These are phyloP conservation scores for Penicillium silybi DNA, from an alignment of 495 filamentous ascomycete species.

Conservation along the genomic window DNA sequence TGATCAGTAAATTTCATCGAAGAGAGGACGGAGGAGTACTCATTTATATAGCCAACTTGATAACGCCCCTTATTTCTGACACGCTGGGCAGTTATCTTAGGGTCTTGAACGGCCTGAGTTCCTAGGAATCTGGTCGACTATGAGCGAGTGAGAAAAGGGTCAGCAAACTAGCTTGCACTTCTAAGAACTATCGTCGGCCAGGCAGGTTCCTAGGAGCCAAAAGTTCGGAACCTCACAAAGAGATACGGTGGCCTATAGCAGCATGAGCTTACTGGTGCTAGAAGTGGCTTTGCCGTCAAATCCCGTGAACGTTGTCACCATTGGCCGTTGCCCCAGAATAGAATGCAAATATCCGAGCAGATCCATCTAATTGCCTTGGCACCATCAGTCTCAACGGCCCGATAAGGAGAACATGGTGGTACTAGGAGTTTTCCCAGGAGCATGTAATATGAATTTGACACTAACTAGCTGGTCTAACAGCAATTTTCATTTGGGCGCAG, in stretches of 20 bases:
- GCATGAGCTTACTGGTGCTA: background rate
- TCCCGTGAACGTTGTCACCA: background rate
- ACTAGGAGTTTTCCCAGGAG: background rate
- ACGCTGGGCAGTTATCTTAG: constrained; percentile 2
- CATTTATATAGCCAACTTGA: background rate
- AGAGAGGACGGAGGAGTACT: background rate
- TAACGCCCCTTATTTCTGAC: background rate
- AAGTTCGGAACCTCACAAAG: background rate
- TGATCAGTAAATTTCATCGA: background rate
- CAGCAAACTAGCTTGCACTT: too few species aligned
- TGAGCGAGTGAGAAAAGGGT: too few species aligned
- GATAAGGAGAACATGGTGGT: background rate
- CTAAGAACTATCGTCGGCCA: too few species aligned
- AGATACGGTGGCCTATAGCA: background rate
- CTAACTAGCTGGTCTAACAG: too few species aligned
- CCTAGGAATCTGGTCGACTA: too few species aligned
- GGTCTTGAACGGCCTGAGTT: background rate
- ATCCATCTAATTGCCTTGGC: background rate
- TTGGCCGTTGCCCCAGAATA: background rate
- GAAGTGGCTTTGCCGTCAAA: background rate
- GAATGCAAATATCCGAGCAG: background rate
- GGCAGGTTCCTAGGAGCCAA: too few species aligned
- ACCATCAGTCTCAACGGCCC: background rate
- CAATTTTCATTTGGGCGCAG: too few species aligned
- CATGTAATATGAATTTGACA: background rate